Percentiles rank a stretch among this genome's conserved stretches.
phyloP scores from a whole-genome alignment of 2,329 filamentous ascomycete genomes.

The Phyllosticta capitalensis region DNA sequence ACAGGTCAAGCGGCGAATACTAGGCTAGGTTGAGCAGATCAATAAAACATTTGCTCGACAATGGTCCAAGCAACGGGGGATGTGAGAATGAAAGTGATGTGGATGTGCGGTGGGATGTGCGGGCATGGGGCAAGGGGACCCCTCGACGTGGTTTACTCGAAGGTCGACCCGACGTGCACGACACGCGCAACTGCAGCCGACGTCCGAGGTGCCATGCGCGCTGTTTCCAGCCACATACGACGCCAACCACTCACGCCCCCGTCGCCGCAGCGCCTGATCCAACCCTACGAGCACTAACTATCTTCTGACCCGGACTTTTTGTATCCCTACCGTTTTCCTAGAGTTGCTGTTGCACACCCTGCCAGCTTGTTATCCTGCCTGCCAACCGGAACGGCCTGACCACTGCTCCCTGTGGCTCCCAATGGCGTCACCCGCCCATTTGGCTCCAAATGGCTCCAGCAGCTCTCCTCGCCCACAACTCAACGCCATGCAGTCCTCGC shows the following conservation, averaged over 20 bases:
- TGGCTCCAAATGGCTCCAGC: slow-evolving; percentile 11
- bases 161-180: too few relatives aligned
- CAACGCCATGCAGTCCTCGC: slow-evolving; percentile 26
- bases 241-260: neutral
- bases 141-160: neutral
- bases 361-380: neutral
- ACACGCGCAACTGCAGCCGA: neutral
- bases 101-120: too few relatives aligned
- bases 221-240: neutral
- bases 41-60: neutral
- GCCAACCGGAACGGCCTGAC: slow-evolving; percentile 2
- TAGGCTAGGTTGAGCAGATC: neutral
- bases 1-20: neutral
- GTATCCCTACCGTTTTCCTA: neutral
- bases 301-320: neutral
- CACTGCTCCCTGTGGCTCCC: slow-evolving; percentile 2
- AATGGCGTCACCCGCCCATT: slow-evolving; percentile 11
- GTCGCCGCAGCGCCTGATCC: neutral
- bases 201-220: neutral
- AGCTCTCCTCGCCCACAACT: slow-evolving; percentile 5
- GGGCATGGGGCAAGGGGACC: neutral
- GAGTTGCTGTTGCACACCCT: neutral
- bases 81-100: neutral
- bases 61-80: too few relatives aligned
- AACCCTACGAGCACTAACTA: neutral